Evolutionary conservation across 805 yeast species (phyloP), one percentile per base, ranked within the genome.

Genomic region (Ogataea haglerorum): DNA sequence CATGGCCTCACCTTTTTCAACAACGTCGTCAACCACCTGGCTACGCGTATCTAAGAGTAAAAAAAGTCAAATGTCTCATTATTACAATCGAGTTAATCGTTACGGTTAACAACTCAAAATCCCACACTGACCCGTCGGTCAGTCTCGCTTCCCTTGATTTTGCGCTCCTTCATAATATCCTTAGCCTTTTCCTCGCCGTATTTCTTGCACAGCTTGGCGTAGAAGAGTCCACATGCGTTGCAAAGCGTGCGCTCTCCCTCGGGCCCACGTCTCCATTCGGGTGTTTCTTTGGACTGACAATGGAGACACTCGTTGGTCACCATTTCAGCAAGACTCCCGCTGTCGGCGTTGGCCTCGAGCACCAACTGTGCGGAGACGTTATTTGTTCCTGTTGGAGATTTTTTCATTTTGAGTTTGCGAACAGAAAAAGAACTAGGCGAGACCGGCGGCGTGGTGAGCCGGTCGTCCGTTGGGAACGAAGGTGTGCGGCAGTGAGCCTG

Each of bases 261-360:
- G 2, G 95, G 93, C 0, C 93, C 93, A 33, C 82, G 72, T 40
- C 95, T 65, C 95, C 95, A 85, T 59, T 85, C 93, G 0, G 93
- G 93, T 0, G 95, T 83, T 33, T 75, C 76, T 6, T 56, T 61
- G 4, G 72, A 67, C n/a, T 69, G 71, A 52, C 85, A 80, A 43
- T 61, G 64, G 15, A 49, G 36, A 43, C 63, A 58, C 24, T 36
- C 30, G 22, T 33, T 33, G n/a, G 45, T 27, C n/a, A 43, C 18
- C 13, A 28, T 14, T 16, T 30, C 30, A 17, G 33, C 26, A 10
- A 34, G 32, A 26, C 16, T 28, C n/a, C 23, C 34, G 28, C 34
- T 38, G 22, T 34, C 38, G 19, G 15, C 29, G 17, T 16, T 27
- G 17, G 45, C 29, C 18, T 42, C 42, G 23, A 40, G 31, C 4